Evolutionary conservation across 495 filamentous ascomycete species (phyloP).

Genomic region (Penicillium simplicissimum): DNA sequence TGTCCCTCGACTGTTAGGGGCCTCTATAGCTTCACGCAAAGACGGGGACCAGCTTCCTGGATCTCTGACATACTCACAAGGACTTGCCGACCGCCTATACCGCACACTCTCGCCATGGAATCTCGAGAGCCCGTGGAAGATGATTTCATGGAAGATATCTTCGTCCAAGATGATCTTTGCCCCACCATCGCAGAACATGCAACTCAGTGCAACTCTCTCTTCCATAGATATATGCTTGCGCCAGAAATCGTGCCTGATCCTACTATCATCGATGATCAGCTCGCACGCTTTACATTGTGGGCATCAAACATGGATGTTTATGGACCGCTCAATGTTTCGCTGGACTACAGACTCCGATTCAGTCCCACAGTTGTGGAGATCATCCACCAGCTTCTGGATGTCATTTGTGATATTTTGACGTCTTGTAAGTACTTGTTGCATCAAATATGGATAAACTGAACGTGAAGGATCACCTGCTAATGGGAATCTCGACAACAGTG

Average conservation of each 20-base stretch:
- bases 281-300: conserved; percentile 35
- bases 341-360: conserved; percentile 37
- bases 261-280: conserved; percentile 35
- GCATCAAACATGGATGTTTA: conserved; percentile 39
- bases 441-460: conserved; percentile 3
- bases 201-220: conserved; percentile 28
- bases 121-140: too few species aligned
- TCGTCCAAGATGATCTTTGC: conserved; percentile 33
- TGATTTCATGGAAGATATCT: conserved; percentile 33
- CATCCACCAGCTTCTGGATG: conserved; percentile 34
- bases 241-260: conserved; percentile 34
- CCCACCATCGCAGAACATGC: conserved; percentile 37
- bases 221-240: conserved; percentile 25
- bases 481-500: conserved; percentile 28
- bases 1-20: too few species aligned
- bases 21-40: too few species aligned
- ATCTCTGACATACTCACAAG: too few species aligned
- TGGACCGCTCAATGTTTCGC: conserved; percentile 35
- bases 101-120: too few species aligned
- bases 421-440: conserved; percentile 27
- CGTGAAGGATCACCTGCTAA: conserved; percentile 22
- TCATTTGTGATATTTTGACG: conserved; percentile 27
- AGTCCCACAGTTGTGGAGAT: conserved; percentile 33
- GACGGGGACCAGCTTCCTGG: too few species aligned
- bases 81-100: too few species aligned